Conservation (phyloP, 2,329 filamentous ascomycete species). For the Paramyrothecium sp. region DNA sequence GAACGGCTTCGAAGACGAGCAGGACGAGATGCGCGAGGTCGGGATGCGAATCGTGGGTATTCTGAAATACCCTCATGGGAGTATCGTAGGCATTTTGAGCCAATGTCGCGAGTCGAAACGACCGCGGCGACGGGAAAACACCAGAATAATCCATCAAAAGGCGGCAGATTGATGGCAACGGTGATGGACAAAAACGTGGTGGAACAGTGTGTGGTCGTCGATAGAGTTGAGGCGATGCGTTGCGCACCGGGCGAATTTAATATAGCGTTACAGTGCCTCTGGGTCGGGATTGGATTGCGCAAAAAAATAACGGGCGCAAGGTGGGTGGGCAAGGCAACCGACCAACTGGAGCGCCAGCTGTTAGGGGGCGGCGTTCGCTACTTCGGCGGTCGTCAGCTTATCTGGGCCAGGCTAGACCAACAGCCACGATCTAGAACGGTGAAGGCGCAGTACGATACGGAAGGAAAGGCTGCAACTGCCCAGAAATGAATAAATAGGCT, state of each 20-base stretch:
- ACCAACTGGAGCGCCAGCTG: neutral
- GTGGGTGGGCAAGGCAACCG: neutral
- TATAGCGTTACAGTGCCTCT: neutral
- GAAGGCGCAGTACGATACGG: neutral
- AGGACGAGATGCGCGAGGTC: slow-evolving; percentile 69
- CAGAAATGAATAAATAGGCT: too few relatives aligned
- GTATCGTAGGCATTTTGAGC: slow-evolving; percentile 38
- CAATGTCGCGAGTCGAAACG: slow-evolving; percentile 40
- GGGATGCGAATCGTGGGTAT: slow-evolving; percentile 56
- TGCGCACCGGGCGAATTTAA: neutral
- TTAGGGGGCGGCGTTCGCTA: neutral
- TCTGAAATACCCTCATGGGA: slow-evolving; percentile 38
- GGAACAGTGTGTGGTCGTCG: neutral
- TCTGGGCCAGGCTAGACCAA: too few relatives aligned
- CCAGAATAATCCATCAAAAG: slow-evolving; percentile 35
- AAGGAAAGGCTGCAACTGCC: neutral
- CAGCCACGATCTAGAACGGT: neutral
- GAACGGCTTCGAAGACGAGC: slow-evolving; percentile 89
- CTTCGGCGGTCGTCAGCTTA: neutral
- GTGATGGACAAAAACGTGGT: neutral
- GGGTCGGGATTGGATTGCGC: too few relatives aligned
- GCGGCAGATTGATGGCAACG: neutral
- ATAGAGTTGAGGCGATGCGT: neutral
- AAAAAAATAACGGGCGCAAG: neutral
- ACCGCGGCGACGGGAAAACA: slow-evolving; percentile 39